Conservation (phyloP, 352 stramenopile species). For the Globisporangium canariense region DNA sequence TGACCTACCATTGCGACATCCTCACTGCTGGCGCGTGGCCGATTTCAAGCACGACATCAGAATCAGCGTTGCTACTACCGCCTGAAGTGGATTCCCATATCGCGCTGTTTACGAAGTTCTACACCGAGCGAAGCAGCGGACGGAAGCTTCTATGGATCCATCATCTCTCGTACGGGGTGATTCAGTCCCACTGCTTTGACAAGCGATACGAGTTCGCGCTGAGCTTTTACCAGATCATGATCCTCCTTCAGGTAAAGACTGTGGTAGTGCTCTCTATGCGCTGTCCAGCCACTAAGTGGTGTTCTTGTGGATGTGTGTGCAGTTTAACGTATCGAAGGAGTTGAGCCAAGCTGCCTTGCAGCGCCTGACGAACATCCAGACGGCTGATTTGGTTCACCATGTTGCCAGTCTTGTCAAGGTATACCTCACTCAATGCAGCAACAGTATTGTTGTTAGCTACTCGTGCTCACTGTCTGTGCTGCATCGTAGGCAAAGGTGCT, state of each 20-base stretch:
- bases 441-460: not conserved
- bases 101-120: constrained; percentile 80
- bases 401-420: constrained; percentile 76
- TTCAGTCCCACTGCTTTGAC: constrained; percentile 66
- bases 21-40: constrained; percentile 83
- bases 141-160: constrained; percentile 81
- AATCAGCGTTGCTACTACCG: constrained; percentile 57
- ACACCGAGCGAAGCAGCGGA: constrained; percentile 69
- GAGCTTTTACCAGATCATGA: constrained; percentile 84
- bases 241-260: constrained; percentile 58
- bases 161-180: constrained; percentile 66
- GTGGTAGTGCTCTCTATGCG: not conserved
- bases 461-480: not conserved
- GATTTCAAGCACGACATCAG: constrained; percentile 58
- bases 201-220: constrained; percentile 79
- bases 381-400: constrained; percentile 61
- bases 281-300: not conserved
- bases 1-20: constrained; percentile 74
- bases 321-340: constrained; percentile 67
- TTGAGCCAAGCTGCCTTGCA: constrained; percentile 33
- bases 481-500: constrained; percentile 10
- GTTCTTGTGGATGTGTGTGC: not conserved
- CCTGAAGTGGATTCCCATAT: constrained; percentile 53
- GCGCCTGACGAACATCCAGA: constrained; percentile 55
- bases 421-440: not conserved